phyloP scores from a whole-genome alignment of 345 rosid genomes.

The Syzygium oleosum region DNA sequence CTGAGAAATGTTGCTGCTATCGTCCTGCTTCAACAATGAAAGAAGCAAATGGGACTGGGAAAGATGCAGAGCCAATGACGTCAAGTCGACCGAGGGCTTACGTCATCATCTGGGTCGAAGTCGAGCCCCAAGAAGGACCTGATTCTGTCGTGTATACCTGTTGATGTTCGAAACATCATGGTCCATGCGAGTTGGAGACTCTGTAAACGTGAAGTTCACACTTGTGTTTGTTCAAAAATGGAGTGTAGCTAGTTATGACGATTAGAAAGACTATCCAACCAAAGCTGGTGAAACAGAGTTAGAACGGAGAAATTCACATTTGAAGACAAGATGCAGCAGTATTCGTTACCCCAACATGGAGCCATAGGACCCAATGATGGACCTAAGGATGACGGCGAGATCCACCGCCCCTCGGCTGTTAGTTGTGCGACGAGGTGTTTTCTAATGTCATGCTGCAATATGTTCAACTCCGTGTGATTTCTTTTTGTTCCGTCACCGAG shows the following conservation, averaged over 20 bases:
- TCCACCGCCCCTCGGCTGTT: not conserved
- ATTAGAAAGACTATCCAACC: not conserved
- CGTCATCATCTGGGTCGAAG: not conserved
- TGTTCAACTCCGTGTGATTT: not conserved
- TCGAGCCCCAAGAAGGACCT: not conserved
- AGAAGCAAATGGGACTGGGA: not conserved
- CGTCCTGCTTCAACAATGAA: not conserved
- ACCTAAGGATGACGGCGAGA: not conserved
- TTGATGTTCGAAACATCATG: not conserved
- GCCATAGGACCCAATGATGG: not conserved
- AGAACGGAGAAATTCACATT: not conserved
- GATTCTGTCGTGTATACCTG: not conserved
- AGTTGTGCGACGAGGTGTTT: not conserved
- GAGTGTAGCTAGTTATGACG: not conserved
- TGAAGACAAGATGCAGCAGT: not conserved
- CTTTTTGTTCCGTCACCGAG: not conserved
- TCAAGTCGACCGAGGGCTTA: not conserved
- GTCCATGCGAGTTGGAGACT: not conserved
- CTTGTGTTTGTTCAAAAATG: not conserved
- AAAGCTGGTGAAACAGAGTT: not conserved
- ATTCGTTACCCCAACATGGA: not conserved
- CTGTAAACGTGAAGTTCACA: not conserved
- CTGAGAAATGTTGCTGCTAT: not conserved
- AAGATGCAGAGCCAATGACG: not conserved
- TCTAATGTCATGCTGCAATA: not conserved